These are phyloP conservation scores for Tuctoria greenei DNA, from an alignment of 176 grass and related monocot species.

Conservation along the genomic window DNA sequence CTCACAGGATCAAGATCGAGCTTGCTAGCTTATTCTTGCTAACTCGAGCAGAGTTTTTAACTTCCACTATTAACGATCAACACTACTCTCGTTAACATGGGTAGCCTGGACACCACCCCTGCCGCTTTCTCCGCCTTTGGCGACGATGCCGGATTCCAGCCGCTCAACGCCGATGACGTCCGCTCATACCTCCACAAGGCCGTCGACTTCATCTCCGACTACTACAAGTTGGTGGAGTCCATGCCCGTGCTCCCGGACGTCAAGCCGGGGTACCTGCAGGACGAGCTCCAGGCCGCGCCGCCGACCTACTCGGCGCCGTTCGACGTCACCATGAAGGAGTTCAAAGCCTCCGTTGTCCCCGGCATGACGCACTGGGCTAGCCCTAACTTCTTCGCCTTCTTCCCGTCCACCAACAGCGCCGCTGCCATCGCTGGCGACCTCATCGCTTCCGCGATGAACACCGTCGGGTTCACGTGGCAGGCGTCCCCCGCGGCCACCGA, in stretches of 20 bases:
- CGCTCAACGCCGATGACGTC: conserved; percentile 41
- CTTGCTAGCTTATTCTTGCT: not conserved
- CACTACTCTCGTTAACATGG: not conserved
- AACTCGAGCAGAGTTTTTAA: not conserved
- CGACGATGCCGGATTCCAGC: conserved; percentile 15
- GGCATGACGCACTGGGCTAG: conserved; percentile 67
- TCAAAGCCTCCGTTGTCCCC: conserved; percentile 30
- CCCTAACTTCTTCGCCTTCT: conserved; percentile 68
- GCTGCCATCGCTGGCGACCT: conserved; percentile 55
- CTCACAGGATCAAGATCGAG: not conserved
- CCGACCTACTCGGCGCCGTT: conserved; percentile 17
- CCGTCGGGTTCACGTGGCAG: conserved; percentile 65
- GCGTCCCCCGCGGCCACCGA: conserved; percentile 42
- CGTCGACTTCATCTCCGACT: conserved; percentile 55
- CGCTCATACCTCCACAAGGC: conserved; percentile 42
- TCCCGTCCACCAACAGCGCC: conserved; percentile 53
- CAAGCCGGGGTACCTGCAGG: conserved; percentile 14
- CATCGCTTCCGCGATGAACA: conserved; percentile 61
- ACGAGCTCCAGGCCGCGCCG: not conserved
- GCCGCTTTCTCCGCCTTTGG: not conserved
- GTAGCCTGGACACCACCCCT: conserved; percentile 38
- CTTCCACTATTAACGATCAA: too few relatives aligned
- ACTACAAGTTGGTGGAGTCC: conserved; percentile 50
- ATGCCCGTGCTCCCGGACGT: conserved; percentile 24
- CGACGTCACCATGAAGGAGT: conserved; percentile 35